These are phyloP conservation scores for Saccharum officinarum DNA, from an alignment of 176 grass and related monocot genomes.

Conservation along the genomic window DNA sequence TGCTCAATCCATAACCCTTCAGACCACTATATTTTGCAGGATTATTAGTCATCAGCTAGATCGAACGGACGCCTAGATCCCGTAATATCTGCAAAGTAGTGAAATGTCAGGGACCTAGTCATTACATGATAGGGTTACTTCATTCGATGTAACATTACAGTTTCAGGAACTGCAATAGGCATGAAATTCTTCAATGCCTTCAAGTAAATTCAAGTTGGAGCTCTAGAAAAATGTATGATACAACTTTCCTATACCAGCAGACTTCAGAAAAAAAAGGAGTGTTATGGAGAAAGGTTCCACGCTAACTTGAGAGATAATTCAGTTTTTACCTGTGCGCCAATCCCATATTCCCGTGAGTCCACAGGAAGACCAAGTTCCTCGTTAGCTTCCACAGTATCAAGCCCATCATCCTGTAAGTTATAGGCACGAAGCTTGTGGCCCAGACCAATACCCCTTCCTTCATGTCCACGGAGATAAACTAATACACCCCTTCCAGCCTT, in stretches of 20 bases:
- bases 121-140: neutral
- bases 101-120: neutral
- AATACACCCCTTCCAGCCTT: conserved; percentile 71
- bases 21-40: conserved; percentile 84
- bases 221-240: neutral
- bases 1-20: conserved; percentile 85
- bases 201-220: conserved; percentile 5
- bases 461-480: conserved; percentile 84
- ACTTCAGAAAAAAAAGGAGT: neutral
- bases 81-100: conserved; percentile 62
- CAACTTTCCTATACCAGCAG: neutral
- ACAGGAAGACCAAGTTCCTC: conserved; percentile 76
- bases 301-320: neutral
- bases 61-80: conserved; percentile 81
- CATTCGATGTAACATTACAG: neutral
- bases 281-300: neutral
- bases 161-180: neutral
- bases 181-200: neutral
- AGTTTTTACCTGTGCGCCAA: conserved; percentile 74
- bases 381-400: conserved; percentile 79
- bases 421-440: conserved; percentile 79
- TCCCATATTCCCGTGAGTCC: conserved; percentile 79
- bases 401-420: conserved; percentile 72
- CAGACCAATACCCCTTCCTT: conserved; percentile 76
- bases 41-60: conserved; percentile 92